These are phyloP conservation scores for Colletotrichum noveboracense DNA, from an alignment of 2,329 filamentous ascomycete genomes.

Conservation along the genomic window DNA sequence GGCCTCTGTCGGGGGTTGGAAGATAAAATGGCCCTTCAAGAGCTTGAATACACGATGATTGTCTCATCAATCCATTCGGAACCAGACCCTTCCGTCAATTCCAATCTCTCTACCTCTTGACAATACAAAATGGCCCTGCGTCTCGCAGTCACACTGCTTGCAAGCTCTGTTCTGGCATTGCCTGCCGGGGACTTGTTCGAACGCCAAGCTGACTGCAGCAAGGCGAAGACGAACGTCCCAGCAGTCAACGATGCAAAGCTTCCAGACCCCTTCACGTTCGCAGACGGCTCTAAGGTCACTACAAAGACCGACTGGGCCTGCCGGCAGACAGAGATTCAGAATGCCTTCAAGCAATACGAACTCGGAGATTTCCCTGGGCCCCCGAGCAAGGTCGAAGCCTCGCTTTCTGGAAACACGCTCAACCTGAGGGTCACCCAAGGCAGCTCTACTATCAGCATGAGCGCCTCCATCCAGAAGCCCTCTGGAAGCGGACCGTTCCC, in stretches of 20 bases:
- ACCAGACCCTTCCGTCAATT: too few species aligned
- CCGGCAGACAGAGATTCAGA: conserved; percentile 52
- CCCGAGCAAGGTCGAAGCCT: conserved; percentile 50
- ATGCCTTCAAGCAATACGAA: conserved; percentile 55
- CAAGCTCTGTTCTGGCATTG: conserved; percentile 38
- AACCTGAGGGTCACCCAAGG: conserved; percentile 49
- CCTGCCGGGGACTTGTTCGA: conserved; percentile 40
- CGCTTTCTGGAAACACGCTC: conserved; percentile 45
- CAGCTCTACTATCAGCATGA: conserved; percentile 51
- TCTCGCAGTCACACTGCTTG: conserved; percentile 24
- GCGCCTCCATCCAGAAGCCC: conserved; percentile 45
- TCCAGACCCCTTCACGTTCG: conserved; percentile 53
- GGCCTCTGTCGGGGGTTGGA: not conserved
- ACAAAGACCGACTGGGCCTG: conserved; percentile 53
- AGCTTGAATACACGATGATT: not conserved
- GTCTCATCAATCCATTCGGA: not conserved
- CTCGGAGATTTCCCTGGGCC: conserved; percentile 52
- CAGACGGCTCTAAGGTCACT: conserved; percentile 46
- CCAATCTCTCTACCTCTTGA: too few species aligned
- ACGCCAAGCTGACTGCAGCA: conserved; percentile 39
- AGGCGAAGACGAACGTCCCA: conserved; percentile 36
- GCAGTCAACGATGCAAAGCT: conserved; percentile 42
- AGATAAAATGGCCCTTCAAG: not conserved
- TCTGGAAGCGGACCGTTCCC: conserved; percentile 52
- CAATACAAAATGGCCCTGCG: not conserved